phyloP scores from a whole-genome alignment of 2,329 filamentous ascomycete species.

The Sclerotinia glacialis region DNA sequence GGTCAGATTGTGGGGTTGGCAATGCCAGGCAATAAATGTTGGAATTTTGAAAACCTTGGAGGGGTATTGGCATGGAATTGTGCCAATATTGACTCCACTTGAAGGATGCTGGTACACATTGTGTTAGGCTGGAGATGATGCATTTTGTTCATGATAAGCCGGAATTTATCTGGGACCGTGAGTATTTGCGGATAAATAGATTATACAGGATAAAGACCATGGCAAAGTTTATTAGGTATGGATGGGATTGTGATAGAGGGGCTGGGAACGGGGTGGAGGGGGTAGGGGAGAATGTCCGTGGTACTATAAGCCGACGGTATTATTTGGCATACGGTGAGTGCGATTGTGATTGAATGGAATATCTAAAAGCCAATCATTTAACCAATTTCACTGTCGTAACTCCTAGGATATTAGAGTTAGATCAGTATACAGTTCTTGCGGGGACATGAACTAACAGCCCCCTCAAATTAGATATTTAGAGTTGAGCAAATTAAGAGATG shows the following conservation, averaged over 20 bases:
- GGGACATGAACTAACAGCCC: not conserved
- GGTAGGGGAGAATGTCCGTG: too few relatives aligned
- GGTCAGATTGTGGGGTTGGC: constrained; percentile 17
- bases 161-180: not conserved
- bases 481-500: not conserved
- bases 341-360: not conserved
- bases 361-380: not conserved
- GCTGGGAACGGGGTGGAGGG: not conserved
- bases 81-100: not conserved
- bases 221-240: not conserved
- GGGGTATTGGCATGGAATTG: constrained; percentile 10
- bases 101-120: not conserved
- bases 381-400: not conserved
- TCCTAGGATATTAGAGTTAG: not conserved
- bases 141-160: not conserved
- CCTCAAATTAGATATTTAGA: not conserved
- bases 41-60: constrained; percentile 9
- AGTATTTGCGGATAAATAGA: not conserved
- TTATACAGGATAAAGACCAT: not conserved
- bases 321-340: not conserved
- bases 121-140: not conserved
- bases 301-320: not conserved
- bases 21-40: constrained; percentile 1
- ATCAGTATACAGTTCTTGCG: not conserved
- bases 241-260: not conserved